Percentiles rank a stretch among this genome's conserved stretches.
Conservation (phyloP, 1,284 basidiomycete genomes). For the Tilletia walkeri region DNA sequence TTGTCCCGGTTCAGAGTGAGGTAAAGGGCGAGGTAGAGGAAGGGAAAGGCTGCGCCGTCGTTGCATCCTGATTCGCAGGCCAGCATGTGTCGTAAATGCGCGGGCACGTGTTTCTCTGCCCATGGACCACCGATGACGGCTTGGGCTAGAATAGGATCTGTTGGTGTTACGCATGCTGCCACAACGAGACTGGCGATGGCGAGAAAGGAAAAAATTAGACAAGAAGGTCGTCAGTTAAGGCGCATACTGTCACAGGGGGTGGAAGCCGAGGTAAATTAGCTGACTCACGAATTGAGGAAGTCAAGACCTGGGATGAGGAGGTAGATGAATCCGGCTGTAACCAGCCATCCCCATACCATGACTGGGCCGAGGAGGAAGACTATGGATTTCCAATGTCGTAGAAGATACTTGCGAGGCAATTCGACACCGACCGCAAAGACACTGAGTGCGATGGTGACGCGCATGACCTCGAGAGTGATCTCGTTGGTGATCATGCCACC, state of each 20-base stretch:
- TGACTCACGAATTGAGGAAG: conserved; percentile 38
- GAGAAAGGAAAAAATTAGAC: background rate
- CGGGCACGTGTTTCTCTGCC: conserved; percentile 95
- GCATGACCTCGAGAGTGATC: conserved; percentile 72
- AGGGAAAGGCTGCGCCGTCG: conserved; percentile 75
- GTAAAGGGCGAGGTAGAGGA: conserved; percentile 89
- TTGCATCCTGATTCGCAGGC: conserved; percentile 89
- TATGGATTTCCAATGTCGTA: conserved; percentile 82
- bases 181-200: conserved; percentile 65
- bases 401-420: conserved; percentile 67
- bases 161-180: conserved; percentile 91
- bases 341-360: conserved; percentile 82
- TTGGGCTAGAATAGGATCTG: conserved; percentile 72
- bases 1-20: conserved; percentile 71
- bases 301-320: conserved; percentile 42
- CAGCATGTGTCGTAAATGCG: conserved; percentile 88
- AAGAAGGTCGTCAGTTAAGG: background rate
- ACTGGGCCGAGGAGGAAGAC: conserved; percentile 81
- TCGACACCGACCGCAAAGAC: conserved; percentile 95
- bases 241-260: background rate
- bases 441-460: conserved; percentile 93
- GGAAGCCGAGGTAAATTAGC: background rate
- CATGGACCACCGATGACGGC: conserved; percentile 90
- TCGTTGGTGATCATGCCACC: conserved; percentile 68
- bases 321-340: conserved; percentile 65